A percentile compares a stretch with the other conserved stretches of the same genome.
Evolutionary conservation across 257 asterid species (phyloP).

Genomic region (Phtheirospermum japonicum): DNA sequence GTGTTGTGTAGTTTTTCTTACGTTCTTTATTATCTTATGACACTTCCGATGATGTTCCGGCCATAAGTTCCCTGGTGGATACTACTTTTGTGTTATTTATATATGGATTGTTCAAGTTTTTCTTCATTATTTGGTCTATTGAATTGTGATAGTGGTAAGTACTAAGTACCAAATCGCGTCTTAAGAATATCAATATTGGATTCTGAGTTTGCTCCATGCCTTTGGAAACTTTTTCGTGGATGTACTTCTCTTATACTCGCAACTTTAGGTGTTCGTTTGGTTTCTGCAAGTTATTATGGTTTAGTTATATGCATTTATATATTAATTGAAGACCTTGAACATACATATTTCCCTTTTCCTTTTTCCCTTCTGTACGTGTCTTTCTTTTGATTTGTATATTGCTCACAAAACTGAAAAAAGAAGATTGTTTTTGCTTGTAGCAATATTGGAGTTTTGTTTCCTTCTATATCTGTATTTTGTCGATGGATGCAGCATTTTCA

Average conservation of each 20-base stretch:
- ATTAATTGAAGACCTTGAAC: neutral
- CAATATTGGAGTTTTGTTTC: constrained; percentile 19
- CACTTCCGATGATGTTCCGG: constrained; percentile 4
- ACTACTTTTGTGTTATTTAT: neutral
- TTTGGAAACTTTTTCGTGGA: neutral
- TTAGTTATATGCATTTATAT: neutral
- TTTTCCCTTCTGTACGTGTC: too few species aligned
- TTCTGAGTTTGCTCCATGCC: constrained; percentile 9
- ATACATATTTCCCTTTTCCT: too few species aligned
- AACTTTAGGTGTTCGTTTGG: neutral
- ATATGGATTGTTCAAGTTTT: constrained; percentile 2
- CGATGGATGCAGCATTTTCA: neutral
- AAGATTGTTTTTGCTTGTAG: neutral
- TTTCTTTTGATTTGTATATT: neutral
- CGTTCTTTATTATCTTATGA: constrained; percentile 11
- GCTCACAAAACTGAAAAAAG: neutral
- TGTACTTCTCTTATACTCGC: neutral
- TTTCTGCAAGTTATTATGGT: neutral
- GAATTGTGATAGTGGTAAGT: constrained; percentile 12
- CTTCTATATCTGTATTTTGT: neutral
- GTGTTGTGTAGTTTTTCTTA: constrained; percentile 13
- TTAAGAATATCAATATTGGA: neutral
- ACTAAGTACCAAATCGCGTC: neutral
- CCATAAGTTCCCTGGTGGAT: constrained; percentile 7
- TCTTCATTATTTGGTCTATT: neutral